Base-by-base conservation (phyloP, 164 flowering plant species). In the Vitis rupestris region DNA sequence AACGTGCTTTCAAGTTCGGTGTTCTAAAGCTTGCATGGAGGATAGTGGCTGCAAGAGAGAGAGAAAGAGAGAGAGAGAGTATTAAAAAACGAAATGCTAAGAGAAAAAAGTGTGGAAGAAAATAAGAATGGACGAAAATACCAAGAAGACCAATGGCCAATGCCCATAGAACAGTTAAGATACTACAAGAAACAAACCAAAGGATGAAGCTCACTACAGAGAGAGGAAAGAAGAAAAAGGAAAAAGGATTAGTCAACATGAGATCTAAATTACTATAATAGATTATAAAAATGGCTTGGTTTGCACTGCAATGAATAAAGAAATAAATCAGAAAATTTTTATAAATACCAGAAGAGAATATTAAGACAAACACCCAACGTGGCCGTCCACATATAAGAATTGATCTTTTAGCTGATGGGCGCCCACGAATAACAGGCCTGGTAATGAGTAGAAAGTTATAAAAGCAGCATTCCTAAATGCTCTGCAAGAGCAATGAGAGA, bases 391-490 rank as follows among this genome's bases (percentile, higher is more conserved):
- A 96, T 61, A 96, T 87, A 72, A 82, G 76, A 72, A 96, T 84
- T 53, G 92, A 76, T 84, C 98, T 86, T 82, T 90, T 93, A 8
- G 87, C 76, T 29, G 99, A 91, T 66, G 99, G 93, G 48, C 99
- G 98, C 29, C 98, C 97, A 50, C 99, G 98, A 72, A 93, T 89
- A 74, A 93, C 98, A 79, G 99, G 98, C 71, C 98, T 96, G 84
- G 14, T 72, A 70, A 70, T 29, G 63, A 61, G 23, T 54, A 44
- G 52, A 59, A 10, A 50, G 15, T 51, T 1, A 19, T n/a, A 27
- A 65, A 69, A 61, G 64, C 47, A 72, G 9, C 63, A 66, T 14
- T 19, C 15, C 27, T 60, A 52, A 52, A 63, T 54, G 12, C 30
- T 65, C 50, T 19, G n/a, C 16, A 69, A 68, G 56, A 15, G 17